phyloP scores from a whole-genome alignment of 768 basidiomycete genomes.

The Inosperma sp. region DNA sequence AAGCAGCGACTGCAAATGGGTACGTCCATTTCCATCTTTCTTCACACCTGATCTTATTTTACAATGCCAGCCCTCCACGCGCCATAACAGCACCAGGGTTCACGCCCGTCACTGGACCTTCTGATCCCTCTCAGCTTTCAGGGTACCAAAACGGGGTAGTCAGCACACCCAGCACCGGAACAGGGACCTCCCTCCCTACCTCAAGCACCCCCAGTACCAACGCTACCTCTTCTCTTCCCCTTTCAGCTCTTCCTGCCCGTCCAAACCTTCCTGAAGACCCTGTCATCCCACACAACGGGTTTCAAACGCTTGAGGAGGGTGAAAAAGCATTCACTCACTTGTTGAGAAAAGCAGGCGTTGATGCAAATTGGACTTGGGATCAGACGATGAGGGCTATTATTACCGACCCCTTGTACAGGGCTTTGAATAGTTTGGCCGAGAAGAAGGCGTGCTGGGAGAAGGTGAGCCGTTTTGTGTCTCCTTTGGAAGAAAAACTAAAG shows the following conservation, averaged over 20 bases:
- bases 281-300: slow-evolving; percentile 87
- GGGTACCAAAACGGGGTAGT: slow-evolving; percentile 46
- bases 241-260: slow-evolving; percentile 61
- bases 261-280: slow-evolving; percentile 85
- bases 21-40: slow-evolving; percentile 8
- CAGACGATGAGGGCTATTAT: slow-evolving; percentile 97
- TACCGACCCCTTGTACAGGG: slow-evolving; percentile 95
- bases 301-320: slow-evolving; percentile 79
- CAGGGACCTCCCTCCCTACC: not conserved
- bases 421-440: slow-evolving; percentile 87
- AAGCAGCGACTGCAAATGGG: slow-evolving; percentile 35
- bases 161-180: slow-evolving; percentile 44
- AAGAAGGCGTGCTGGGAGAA: slow-evolving; percentile 94
- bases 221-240: slow-evolving; percentile 54
- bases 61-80: slow-evolving; percentile 18
- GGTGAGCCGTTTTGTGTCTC: slow-evolving; percentile 46
- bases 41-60: not conserved
- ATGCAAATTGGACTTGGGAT: slow-evolving; percentile 96
- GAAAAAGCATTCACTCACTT: slow-evolving; percentile 93
- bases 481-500: not conserved
- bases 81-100: slow-evolving; percentile 42
- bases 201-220: not conserved
- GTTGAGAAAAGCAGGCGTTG: slow-evolving; percentile 83
- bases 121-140: slow-evolving; percentile 47
- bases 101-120: slow-evolving; percentile 40